A percentile compares a stretch with the other conserved stretches of the same genome.
These are phyloP conservation scores for Gleditsia sinensis DNA, from an alignment of 306 rosid species.

Conservation along the genomic window DNA sequence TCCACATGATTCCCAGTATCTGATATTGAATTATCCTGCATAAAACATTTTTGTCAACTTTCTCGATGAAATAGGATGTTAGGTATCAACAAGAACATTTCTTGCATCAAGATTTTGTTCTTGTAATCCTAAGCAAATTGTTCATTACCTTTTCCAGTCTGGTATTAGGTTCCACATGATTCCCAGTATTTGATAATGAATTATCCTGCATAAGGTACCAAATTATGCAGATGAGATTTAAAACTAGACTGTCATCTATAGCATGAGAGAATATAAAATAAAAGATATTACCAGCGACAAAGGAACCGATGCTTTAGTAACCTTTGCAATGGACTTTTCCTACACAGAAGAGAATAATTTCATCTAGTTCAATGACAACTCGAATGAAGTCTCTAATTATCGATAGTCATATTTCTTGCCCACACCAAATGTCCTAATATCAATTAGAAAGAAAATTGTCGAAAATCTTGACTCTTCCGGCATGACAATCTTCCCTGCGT, in stretches of 20 bases:
- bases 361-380: not conserved
- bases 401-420: conserved; percentile 12
- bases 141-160: conserved; percentile 51
- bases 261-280: not conserved
- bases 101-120: no score
- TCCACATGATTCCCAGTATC: conserved; percentile 22
- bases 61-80: no score
- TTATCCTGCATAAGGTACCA: conserved; percentile 45
- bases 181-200: conserved; percentile 17
- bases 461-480: conserved; percentile 30
- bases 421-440: conserved; percentile 13
- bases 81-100: not conserved
- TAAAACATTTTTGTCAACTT: no score
- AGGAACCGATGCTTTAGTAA: conserved; percentile 32
- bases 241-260: not conserved
- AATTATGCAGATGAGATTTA: conserved; percentile 14
- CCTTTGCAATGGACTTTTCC: conserved; percentile 36
- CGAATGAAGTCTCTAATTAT: not conserved
- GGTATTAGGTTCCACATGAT: conserved; percentile 31
- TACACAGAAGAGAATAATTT: not conserved
- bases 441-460: not conserved
- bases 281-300: conserved; percentile 15
- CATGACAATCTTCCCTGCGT: conserved; percentile 36
- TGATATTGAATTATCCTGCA: conserved; percentile 43
- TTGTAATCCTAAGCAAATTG: no score